Conservation (phyloP, 495 filamentous ascomycete genomes). For the Penicillium dipodomyicola region DNA sequence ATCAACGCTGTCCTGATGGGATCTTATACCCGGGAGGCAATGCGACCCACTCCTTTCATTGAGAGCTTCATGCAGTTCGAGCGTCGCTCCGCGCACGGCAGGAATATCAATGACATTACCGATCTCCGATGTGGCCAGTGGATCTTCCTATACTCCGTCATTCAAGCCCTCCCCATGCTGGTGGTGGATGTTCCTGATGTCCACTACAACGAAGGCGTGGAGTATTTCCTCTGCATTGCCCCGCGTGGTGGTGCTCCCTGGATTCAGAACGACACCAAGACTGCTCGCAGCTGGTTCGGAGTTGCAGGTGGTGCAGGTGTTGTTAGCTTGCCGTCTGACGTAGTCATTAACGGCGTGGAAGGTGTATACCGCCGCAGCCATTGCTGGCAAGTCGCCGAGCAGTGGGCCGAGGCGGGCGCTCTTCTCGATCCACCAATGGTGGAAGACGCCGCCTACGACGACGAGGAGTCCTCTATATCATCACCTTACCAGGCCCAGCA, state of each 20-base stretch:
- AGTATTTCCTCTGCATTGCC: slow-evolving; percentile 95
- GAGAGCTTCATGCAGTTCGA: slow-evolving; percentile 82
- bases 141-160: slow-evolving; percentile 89
- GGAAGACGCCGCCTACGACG: slow-evolving; percentile 40
- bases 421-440: slow-evolving; percentile 38
- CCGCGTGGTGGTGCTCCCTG: slow-evolving; percentile 81
- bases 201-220: slow-evolving; percentile 73
- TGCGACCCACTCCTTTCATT: slow-evolving; percentile 65
- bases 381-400: slow-evolving; percentile 82
- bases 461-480: slow-evolving; percentile 44
- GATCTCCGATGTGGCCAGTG: slow-evolving; percentile 84
- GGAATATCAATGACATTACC: slow-evolving; percentile 65
- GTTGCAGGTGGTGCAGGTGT: slow-evolving; percentile 67
- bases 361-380: slow-evolving; percentile 87
- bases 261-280: slow-evolving; percentile 68
- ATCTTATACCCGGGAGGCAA: slow-evolving; percentile 72
- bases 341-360: slow-evolving; percentile 85
- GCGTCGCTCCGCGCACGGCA: slow-evolving; percentile 67
- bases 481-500: slow-evolving; percentile 46
- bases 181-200: slow-evolving; percentile 83
- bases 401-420: slow-evolving; percentile 57
- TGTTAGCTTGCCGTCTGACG: slow-evolving; percentile 74
- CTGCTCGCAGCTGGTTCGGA: slow-evolving; percentile 75
- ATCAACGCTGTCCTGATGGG: slow-evolving; percentile 67
- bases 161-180: slow-evolving; percentile 87